Conservation (phyloP, 441 rosid genomes). For the Populus hybrid region DNA sequence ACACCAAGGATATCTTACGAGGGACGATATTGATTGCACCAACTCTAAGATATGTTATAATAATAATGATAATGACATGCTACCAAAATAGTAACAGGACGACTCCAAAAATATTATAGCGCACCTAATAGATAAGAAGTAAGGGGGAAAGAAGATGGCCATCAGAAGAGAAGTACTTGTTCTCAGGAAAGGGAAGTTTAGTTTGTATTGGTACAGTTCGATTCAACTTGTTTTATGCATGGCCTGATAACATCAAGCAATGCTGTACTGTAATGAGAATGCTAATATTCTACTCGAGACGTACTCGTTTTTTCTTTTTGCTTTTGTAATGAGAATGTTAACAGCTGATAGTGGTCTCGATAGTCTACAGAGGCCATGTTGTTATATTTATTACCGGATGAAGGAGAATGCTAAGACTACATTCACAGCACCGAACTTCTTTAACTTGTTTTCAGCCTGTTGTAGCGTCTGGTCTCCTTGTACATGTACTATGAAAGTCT, state of each 20-base stretch:
- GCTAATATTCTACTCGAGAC: too few species aligned
- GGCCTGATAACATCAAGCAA: background rate
- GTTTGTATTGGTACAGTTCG: background rate
- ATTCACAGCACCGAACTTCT: too few species aligned
- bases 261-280: too few species aligned
- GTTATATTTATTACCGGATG: too few species aligned
- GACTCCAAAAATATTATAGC: background rate
- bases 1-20: background rate
- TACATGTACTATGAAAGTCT: background rate
- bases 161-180: background rate
- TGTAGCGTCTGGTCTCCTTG: background rate
- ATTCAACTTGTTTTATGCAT: background rate
- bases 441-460: background rate
- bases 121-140: background rate
- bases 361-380: too few species aligned
- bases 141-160: background rate
- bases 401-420: too few species aligned
- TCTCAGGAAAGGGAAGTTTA: background rate
- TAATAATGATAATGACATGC: constrained; percentile 27
- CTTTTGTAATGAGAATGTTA: too few species aligned
- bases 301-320: too few species aligned
- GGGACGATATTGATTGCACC: constrained; percentile 5
- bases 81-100: constrained; percentile 1
- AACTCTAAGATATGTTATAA: constrained; percentile 16
- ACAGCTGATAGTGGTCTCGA: too few species aligned